Base-by-base conservation (phyloP, 129 eudicot genomes). In the Daucus carota region DNA sequence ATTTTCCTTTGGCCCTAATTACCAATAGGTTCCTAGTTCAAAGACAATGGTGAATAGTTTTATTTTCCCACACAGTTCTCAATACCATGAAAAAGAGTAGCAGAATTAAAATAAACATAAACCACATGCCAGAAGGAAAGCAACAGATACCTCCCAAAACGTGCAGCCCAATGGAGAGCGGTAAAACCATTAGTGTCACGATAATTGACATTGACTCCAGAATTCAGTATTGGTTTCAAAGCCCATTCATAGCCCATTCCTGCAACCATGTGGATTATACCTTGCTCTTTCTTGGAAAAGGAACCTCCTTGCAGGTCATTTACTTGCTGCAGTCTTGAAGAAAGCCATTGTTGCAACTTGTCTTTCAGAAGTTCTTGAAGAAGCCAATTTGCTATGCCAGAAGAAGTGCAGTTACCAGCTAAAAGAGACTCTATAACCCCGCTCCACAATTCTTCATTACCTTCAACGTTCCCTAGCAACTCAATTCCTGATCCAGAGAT, bases 121-220 rank as follows among this genome's bases (percentile, higher is more conserved):
- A 8, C 16, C 34, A 60, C 17, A 20, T 3, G 17, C 6, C 17
- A 26, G 17, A 8, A 41, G 78, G 41, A 63, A 40, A 15, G 54
- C 15, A 65, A 78, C 76, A 54, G 16, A 70, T 38, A 94, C 99
- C 99, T 89, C 81, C 99, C 99, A 80, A 87, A 95, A 73, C 85
- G 88, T 74, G 97, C 97, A 59, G 99, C 99, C 99, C 99, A 95
- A 62, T 95, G 99, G 78, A 95, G 99, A 44, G 99, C 96, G 36
- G 99, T 91, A 94, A 97, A 92, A 46, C 99, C 99, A 70, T 86
- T 91, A 32, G 85, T 86, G 76, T 95, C 99, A 32, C 99, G 97
- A 72, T 88, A 95, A 78, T 95, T 85, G 22, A 91, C 79, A 17
- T 88, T 88, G 71, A 92, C 92, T 76, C 99, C 97, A 70, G 86